These are phyloP conservation scores for Zygosaccharomyces sapae DNA, from an alignment of 1,139 yeast species.

Conservation along the genomic window DNA sequence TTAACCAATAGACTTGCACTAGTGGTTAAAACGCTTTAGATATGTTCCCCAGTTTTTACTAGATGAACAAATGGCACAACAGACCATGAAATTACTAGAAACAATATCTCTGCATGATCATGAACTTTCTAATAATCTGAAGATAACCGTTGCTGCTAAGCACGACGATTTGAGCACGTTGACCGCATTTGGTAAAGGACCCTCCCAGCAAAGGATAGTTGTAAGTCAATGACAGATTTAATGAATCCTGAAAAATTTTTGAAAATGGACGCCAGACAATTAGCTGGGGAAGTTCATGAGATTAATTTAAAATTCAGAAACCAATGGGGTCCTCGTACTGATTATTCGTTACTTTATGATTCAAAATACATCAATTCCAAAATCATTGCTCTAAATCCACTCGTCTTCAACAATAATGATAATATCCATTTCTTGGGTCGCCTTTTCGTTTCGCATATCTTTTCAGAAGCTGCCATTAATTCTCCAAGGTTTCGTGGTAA, in stretches of 20 bases:
- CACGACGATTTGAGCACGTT: conserved; percentile 43
- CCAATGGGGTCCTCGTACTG: conserved; percentile 72
- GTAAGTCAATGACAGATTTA: conserved; percentile 21
- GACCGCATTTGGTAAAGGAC: conserved; percentile 25
- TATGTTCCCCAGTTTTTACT: conserved; percentile 52
- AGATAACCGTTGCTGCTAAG: conserved; percentile 40
- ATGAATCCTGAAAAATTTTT: conserved; percentile 41
- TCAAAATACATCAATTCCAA: conserved; percentile 41
- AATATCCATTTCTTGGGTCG: conserved; percentile 77
- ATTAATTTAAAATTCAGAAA: conserved; percentile 55
- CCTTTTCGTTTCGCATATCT: conserved; percentile 65
- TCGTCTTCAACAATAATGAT: conserved; percentile 61
- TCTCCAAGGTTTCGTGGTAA: conserved; percentile 51
- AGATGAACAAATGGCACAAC: conserved; percentile 45
- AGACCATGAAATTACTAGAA: conserved; percentile 43
- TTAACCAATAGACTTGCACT: conserved; percentile 45
- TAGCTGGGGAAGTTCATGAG: conserved; percentile 52
- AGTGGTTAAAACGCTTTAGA: conserved; percentile 46
- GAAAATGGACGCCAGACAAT: conserved; percentile 45
- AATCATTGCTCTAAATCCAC: conserved; percentile 40
- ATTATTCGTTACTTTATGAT: conserved; percentile 53
- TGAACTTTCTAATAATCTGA: conserved; percentile 43
- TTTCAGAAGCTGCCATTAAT: conserved; percentile 34
- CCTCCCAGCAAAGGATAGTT: conserved; percentile 14
- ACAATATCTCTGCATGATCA: conserved; percentile 47